These are phyloP conservation scores for Talaromyces trachyspermus DNA, from an alignment of 495 filamentous ascomycete genomes.

Conservation along the genomic window DNA sequence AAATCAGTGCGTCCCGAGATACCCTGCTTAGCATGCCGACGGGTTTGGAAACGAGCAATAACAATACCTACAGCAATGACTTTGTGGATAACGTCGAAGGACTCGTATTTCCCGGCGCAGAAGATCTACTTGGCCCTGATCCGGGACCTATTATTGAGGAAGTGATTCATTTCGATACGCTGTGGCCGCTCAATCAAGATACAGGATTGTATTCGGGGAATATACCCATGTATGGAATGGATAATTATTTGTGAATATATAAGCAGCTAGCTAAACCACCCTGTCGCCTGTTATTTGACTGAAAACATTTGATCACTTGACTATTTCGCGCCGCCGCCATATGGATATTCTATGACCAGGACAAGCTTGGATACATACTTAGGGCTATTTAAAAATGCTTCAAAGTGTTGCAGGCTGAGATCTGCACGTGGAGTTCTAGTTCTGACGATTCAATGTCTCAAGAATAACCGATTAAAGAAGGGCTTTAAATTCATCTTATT, in stretches of 20 bases:
- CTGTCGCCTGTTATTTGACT: too few species aligned
- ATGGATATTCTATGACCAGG: too few species aligned
- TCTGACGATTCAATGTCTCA: too few species aligned
- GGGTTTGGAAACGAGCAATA: neutral
- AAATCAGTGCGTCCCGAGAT: neutral
- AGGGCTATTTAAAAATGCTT: too few species aligned
- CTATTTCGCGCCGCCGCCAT: too few species aligned
- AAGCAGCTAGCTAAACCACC: too few species aligned
- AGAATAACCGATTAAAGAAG: too few species aligned
- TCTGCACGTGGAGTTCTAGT: too few species aligned
- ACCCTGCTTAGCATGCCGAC: neutral
- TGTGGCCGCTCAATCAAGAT: conserved; percentile 6
- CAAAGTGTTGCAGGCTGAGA: too few species aligned
- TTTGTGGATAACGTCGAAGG: conserved; percentile 6
- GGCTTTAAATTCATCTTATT: too few species aligned
- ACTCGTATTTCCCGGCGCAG: conserved; percentile 5
- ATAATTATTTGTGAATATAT: conserved; percentile 8
- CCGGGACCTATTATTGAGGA: conserved; percentile 7
- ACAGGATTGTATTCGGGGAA: conserved; percentile 6
- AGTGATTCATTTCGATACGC: conserved; percentile 7
- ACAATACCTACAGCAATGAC: neutral
- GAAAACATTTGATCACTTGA: too few species aligned
- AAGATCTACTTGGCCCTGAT: conserved; percentile 6
- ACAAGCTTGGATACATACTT: too few species aligned
- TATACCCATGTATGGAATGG: conserved; percentile 8